These are phyloP conservation scores for Panaeolus papilionaceus DNA, from an alignment of 768 basidiomycete species.

Conservation along the genomic window DNA sequence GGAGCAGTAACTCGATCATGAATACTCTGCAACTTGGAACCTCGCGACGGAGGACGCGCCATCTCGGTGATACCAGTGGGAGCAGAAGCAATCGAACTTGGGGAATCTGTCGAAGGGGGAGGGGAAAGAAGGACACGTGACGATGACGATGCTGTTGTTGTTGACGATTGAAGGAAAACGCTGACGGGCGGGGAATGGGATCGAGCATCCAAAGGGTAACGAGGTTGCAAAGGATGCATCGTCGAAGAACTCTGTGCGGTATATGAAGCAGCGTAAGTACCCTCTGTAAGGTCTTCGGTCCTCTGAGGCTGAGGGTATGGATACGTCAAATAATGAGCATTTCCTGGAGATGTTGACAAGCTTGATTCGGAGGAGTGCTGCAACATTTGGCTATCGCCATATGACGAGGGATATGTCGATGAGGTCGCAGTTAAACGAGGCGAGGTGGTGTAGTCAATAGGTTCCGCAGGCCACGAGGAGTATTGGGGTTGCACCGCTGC, in stretches of 20 bases:
- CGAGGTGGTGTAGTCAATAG: constrained; percentile 44
- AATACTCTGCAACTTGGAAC: constrained; percentile 60
- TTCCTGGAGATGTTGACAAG: constrained; percentile 41
- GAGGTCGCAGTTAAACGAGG: constrained; percentile 36
- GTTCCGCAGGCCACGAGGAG: constrained; percentile 51
- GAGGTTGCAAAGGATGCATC: constrained; percentile 57
- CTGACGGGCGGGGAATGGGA: constrained; percentile 46
- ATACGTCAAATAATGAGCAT: constrained; percentile 52
- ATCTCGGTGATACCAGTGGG: constrained; percentile 45
- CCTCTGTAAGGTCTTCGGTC: constrained; percentile 44
- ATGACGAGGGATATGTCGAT: constrained; percentile 38
- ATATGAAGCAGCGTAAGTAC: constrained; percentile 44
- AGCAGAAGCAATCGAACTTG: constrained; percentile 45
- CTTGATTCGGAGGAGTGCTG: constrained; percentile 40
- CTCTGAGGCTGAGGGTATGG: constrained; percentile 47
- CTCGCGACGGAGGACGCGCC: constrained; percentile 33
- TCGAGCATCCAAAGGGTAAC: constrained; percentile 54
- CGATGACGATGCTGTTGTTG: constrained; percentile 34
- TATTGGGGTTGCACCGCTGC: constrained; percentile 39
- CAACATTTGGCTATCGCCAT: constrained; percentile 43
- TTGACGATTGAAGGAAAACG: constrained; percentile 37
- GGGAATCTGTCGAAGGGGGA: constrained; percentile 46
- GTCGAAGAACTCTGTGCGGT: constrained; percentile 36
- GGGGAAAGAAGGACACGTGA: constrained; percentile 43
- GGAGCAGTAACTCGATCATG: constrained; percentile 73